Conservation (phyloP, 2,329 filamentous ascomycete species). For the Didymella exigua region DNA sequence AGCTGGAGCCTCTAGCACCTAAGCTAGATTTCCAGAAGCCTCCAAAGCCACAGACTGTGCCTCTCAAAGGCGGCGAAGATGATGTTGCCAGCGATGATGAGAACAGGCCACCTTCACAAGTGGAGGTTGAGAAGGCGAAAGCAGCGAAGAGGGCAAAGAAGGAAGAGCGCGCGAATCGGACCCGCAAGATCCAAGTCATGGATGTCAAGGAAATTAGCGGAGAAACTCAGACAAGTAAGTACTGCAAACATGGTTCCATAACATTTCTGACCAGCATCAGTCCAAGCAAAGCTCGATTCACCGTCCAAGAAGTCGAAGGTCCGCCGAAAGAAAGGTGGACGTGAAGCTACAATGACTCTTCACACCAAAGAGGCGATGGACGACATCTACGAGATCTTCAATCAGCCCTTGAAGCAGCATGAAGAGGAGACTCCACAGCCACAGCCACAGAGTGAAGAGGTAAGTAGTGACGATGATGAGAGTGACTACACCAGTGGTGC, state of each 20-base stretch:
- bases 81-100: slow-evolving; percentile 51
- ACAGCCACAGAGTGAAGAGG: slow-evolving; percentile 68
- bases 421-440: slow-evolving; percentile 53
- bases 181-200: slow-evolving; percentile 71
- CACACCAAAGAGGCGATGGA: slow-evolving; percentile 95
- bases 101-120: slow-evolving; percentile 52
- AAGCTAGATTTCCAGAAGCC: slow-evolving; percentile 25
- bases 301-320: slow-evolving; percentile 79
- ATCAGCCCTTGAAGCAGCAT: slow-evolving; percentile 71
- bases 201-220: slow-evolving; percentile 70
- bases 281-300: slow-evolving; percentile 92
- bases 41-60: slow-evolving; percentile 34
- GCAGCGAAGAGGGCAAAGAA: slow-evolving; percentile 53
- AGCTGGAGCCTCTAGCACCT: slow-evolving; percentile 20
- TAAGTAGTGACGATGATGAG: slow-evolving; percentile 65
- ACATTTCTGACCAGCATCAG: slow-evolving; percentile 53
- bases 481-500: slow-evolving; percentile 78
- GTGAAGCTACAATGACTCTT: slow-evolving; percentile 96
- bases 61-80: slow-evolving; percentile 44
- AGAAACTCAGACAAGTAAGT: slow-evolving; percentile 89
- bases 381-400: slow-evolving; percentile 97
- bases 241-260: not conserved
- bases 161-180: slow-evolving; percentile 57
- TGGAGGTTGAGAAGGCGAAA: slow-evolving; percentile 65
- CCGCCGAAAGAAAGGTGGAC: slow-evolving; percentile 70